Base-by-base conservation (phyloP, 2,329 filamentous ascomycete genomes). In the Cordyceps cicadae region DNA sequence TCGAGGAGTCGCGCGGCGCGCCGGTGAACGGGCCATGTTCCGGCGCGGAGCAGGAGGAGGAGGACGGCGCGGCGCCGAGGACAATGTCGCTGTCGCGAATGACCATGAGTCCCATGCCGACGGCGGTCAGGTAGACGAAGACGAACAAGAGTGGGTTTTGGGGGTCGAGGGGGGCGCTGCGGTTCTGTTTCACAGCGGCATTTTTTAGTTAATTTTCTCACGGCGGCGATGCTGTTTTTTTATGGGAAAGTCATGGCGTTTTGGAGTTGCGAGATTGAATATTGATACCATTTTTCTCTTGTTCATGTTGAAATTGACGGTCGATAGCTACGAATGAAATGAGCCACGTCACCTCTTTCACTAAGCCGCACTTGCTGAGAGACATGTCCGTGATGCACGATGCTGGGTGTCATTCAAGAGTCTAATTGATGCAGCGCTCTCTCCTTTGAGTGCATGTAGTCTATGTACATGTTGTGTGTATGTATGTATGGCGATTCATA, bases 21-120 rank as follows among this genome's bases (percentile, higher is more conserved):
- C 8, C 26, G 6, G 54, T 60, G 17, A 14, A 11, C 12, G 43
- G 19, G 17, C 26, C 39, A 3, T 55, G 37, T 8, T 76, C 75
- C 56, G 75, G 75, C 3, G 77, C 76, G 69, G 76, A 11, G 43
- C 5, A 21, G 63, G 74, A 74, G 29, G 74, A 74, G 21, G 72
- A 75, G 54, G 71, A 73, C 11, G 66, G 71, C 21, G 72, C 70
- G 51, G 71, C 85, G 1, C 83, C 83, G 24, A 81, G 83, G 64
- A 87, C 84, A 49, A 77, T 90, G 67, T 89, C 83, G 32, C 75
- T 88, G 12, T 83, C 83, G 62, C 82, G 84, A 67, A 70, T 87
- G 66, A 86, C 83, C 1, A 72, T 81, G 65, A 74, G 73, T 37
- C 48, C 48, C 12, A 43, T 60, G 8, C 45, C 50, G 34, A 67